Conservation (phyloP, 208 protist genomes). For the Porcisia hertigi region DNA sequence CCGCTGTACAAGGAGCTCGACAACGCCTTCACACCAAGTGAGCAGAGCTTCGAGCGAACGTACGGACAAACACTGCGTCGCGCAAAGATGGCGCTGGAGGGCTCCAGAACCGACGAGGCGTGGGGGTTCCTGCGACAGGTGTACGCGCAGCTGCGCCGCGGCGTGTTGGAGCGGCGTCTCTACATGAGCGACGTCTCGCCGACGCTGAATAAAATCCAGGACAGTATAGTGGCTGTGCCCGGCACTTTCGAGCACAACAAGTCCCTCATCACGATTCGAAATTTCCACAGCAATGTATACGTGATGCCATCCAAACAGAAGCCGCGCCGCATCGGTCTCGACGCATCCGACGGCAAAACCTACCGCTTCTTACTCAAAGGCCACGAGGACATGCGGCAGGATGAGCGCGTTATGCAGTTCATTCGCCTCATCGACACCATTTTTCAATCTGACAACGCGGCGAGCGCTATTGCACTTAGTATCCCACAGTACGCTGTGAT, state of each 20-base stretch:
- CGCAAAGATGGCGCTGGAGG: slow-evolving; percentile 62
- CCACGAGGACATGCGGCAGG: slow-evolving; percentile 98
- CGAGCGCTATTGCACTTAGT: slow-evolving; percentile 86
- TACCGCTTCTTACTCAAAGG: slow-evolving; percentile 99
- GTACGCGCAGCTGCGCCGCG: slow-evolving; percentile 79
- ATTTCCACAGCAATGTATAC: slow-evolving; percentile 92
- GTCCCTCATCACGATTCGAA: slow-evolving; percentile 93
- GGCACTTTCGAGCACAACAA: slow-evolving; percentile 95
- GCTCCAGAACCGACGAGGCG: slow-evolving; percentile 55
- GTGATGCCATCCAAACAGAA: slow-evolving; percentile 99
- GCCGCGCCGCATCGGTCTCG: slow-evolving; percentile 97
- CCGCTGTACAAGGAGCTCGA: slow-evolving; percentile 96
- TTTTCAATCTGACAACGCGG: slow-evolving; percentile 86
- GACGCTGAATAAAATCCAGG: slow-evolving; percentile 87
- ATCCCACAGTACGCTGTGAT: slow-evolving; percentile 98
- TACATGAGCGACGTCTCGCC: slow-evolving; percentile 93
- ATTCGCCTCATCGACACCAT: slow-evolving; percentile 99
- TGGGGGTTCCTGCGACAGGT: slow-evolving; percentile 86
- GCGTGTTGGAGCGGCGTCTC: slow-evolving; percentile 72
- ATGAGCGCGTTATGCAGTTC: slow-evolving; percentile 99
- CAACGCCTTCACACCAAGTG: slow-evolving; percentile 91
- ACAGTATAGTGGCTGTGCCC: slow-evolving; percentile 98
- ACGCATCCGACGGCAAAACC: slow-evolving; percentile 94
- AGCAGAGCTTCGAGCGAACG: slow-evolving; percentile 93
- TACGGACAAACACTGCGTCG: slow-evolving; percentile 69